A percentile compares a stretch with the other conserved stretches of the same genome.
Evolutionary conservation across 345 rosid genomes (phyloP).

Genomic region (Salix caprea): DNA sequence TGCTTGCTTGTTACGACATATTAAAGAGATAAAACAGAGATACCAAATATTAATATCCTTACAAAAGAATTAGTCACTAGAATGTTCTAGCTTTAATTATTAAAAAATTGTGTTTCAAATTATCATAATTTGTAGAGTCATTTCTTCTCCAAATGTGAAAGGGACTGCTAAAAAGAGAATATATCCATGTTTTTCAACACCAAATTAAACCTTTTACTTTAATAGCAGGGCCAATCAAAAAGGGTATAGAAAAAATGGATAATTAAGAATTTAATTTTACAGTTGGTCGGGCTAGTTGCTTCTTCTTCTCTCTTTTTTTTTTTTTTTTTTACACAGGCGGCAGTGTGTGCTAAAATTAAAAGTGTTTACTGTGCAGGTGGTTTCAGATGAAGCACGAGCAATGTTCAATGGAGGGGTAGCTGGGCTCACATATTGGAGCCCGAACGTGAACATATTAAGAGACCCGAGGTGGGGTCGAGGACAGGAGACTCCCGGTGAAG

Average conservation of each 20-base stretch:
- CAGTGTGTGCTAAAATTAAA: background rate
- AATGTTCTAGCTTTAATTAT: no score
- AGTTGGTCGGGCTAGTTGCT: background rate
- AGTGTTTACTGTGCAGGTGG: conserved; percentile 4
- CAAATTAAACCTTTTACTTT: background rate
- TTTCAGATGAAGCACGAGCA: conserved; percentile 29
- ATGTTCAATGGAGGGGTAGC: conserved; percentile 29
- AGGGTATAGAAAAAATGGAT: background rate
- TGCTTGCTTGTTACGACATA: background rate
- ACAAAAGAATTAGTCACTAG: background rate
- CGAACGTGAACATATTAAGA: conserved; percentile 23
- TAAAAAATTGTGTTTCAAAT: no score
- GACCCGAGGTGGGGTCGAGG: conserved; percentile 34
- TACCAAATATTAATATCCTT: background rate
- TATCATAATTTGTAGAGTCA: background rate
- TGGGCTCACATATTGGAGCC: conserved; percentile 30
- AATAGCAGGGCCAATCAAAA: background rate
- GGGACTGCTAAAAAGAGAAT: background rate
- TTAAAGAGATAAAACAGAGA: background rate
- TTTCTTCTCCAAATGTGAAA: background rate
- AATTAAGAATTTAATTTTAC: background rate
- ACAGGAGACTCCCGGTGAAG: conserved; percentile 34
- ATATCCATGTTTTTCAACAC: background rate
- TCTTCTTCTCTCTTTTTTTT: rapidly evolving
- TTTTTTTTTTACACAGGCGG: background rate